phyloP scores from a whole-genome alignment of 208 protist species.

The Leptomonas seymouri region DNA sequence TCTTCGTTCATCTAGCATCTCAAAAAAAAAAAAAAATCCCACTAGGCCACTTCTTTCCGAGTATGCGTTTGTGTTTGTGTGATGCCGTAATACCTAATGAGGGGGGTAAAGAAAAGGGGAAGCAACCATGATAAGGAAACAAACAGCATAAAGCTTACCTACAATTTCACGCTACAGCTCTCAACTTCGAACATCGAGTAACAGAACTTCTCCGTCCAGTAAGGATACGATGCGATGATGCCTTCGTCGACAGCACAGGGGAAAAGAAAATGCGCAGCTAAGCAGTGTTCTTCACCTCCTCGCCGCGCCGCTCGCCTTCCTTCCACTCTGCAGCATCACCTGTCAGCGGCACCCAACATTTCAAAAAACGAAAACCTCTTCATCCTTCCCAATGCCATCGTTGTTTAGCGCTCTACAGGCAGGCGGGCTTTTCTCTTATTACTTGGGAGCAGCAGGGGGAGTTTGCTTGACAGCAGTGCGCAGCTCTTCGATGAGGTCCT shows the following conservation, averaged over 20 bases:
- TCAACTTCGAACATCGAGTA: not conserved
- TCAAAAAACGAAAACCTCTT: not conserved
- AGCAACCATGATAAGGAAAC: slow-evolving; percentile 13
- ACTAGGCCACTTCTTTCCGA: not conserved
- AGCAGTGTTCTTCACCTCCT: not conserved
- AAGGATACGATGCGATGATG: not conserved
- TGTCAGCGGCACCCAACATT: too few relatives aligned
- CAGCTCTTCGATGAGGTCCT: slow-evolving; percentile 89
- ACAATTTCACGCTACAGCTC: not conserved
- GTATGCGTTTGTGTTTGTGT: slow-evolving; percentile 4
- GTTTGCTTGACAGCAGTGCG: slow-evolving; percentile 50
- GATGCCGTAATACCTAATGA: slow-evolving; percentile 20
- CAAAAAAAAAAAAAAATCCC: too few relatives aligned
- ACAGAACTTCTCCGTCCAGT: not conserved
- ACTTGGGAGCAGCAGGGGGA: slow-evolving; percentile 29
- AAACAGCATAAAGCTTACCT: slow-evolving; percentile 1
- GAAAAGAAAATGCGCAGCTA: slow-evolving; percentile 4
- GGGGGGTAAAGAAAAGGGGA: slow-evolving; percentile 6
- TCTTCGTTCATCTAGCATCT: too few relatives aligned
- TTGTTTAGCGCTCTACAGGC: not conserved
- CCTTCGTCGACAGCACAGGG: not conserved
- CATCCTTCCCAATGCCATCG: not conserved
- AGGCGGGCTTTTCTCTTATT: not conserved
- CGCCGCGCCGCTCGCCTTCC: not conserved
- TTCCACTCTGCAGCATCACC: not conserved